Evolutionary conservation across 2,329 filamentous ascomycete genomes (phyloP).

Genomic region (Fusarium neocosmosporiellum): DNA sequence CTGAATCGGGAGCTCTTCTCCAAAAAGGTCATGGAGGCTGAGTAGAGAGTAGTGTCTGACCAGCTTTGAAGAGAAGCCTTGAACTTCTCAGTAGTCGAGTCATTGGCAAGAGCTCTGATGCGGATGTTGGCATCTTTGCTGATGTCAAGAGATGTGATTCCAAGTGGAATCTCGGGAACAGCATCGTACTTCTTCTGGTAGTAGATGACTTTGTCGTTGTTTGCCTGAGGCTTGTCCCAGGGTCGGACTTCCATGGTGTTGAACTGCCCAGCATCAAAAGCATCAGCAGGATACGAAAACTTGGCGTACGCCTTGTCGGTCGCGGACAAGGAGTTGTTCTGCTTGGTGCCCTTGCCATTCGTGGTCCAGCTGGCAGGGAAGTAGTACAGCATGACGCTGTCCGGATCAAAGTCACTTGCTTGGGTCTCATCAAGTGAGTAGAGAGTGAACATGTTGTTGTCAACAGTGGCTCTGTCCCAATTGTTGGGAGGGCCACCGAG

Average conservation of each 20-base stretch:
- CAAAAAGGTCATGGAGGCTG: conserved; percentile 15
- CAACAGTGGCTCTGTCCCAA: conserved; percentile 15
- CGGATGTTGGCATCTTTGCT: conserved; percentile 17
- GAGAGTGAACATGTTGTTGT: conserved; percentile 12
- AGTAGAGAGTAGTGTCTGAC: conserved; percentile 21
- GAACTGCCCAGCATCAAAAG: conserved; percentile 14
- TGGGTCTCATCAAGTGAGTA: conserved; percentile 10
- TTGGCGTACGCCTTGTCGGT: conserved; percentile 35
- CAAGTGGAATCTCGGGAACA: background rate
- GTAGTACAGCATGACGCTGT: conserved; percentile 41
- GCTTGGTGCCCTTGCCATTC: conserved; percentile 11
- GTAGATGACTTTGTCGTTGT: background rate
- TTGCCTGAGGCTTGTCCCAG: conserved; percentile 3
- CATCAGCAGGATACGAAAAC: conserved; percentile 22
- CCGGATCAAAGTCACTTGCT: conserved; percentile 26
- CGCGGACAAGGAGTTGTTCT: conserved; percentile 29
- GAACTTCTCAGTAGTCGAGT: background rate
- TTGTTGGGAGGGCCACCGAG: background rate
- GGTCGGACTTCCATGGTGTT: conserved; percentile 25
- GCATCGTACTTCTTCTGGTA: conserved; percentile 8
- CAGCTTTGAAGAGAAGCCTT: conserved; percentile 14
- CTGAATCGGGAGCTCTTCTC: conserved; percentile 2
- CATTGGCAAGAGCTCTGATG: conserved; percentile 10
- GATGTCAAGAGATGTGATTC: conserved; percentile 14
- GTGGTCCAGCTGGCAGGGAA: conserved; percentile 26